Percentiles rank a stretch among this genome's conserved stretches.
These are phyloP conservation scores for Gnetum montanum DNA, from an alignment of 75 land plant species.

Conservation along the genomic window DNA sequence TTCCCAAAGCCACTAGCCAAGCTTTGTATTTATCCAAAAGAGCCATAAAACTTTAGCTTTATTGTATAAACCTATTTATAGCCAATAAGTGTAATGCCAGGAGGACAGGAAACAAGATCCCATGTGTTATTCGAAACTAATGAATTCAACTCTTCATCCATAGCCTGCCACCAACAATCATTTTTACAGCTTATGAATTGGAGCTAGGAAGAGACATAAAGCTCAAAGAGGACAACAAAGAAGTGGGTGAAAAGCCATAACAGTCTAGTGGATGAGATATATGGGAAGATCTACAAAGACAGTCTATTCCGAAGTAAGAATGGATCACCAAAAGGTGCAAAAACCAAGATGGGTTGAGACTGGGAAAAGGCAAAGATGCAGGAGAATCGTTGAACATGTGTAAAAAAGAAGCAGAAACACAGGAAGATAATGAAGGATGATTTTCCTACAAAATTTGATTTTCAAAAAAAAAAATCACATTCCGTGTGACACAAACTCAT, in stretches of 20 bases:
- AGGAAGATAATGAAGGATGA: not conserved
- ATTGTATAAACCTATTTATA: not conserved
- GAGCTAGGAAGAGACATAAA: not conserved
- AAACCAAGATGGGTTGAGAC: not conserved
- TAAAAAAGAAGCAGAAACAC: not conserved
- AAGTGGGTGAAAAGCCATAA: not conserved
- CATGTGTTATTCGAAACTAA: not conserved
- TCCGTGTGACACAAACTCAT: not conserved
- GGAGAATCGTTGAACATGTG: not conserved
- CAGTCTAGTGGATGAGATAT: not conserved
- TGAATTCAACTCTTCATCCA: not conserved
- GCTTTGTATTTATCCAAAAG: conserved; percentile 8
- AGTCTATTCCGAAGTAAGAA: not conserved
- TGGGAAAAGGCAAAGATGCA: not conserved
- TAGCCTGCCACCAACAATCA: not conserved
- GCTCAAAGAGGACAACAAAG: not conserved
- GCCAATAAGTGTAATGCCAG: not conserved
- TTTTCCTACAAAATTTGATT: not conserved
- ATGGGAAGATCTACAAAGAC: not conserved
- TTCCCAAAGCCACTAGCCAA: conserved; percentile 1
- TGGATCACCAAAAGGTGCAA: not conserved
- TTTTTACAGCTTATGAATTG: not conserved
- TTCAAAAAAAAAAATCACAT: not conserved
- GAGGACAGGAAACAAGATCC: not conserved
- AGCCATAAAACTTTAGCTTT: too few species aligned